Base-by-base conservation (phyloP, 306 rosid species). In the Malus asiatica region DNA sequence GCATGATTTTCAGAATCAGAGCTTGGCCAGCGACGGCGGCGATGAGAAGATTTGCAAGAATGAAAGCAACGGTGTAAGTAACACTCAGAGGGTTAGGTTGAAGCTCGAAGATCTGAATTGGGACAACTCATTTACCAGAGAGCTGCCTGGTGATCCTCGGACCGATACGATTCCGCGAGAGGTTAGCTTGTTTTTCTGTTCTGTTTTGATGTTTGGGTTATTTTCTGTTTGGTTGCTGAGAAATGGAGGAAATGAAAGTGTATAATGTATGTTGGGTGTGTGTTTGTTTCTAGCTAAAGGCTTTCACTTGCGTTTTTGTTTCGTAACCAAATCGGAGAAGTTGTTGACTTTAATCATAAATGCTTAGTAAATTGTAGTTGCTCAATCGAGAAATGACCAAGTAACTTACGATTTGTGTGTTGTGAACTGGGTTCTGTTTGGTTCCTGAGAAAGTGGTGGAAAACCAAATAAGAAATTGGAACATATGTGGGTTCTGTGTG, bases 61-160 rank as follows among this genome's bases (percentile, higher is more conserved):
- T 14, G 76, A 4, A 18, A 71, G 18, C 48, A 77, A 61, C 60
- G 75, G 57, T 14, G 48, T 63, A 52, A 76, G 68, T 61, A 62
- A 70, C 32, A 13, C 59, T 32, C 72, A 33, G 73, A 66, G 45
- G 23, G 72, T 52, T 3, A 42, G 76, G 57, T 52, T 66, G 79
- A 88, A 70, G 71, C 99, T 95, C 29, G 83, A 95, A 76, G 93
- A 89, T 90, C 97, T 95, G 46, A 88, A 82, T 75, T 96, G 99
- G 99, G 97, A 96, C 33, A 83, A 96, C 77, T 90, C 99, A 3
- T 92, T 96, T 19, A 90, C 88, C 3, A 71, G 91, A 58, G 87
- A 72, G 48, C 78, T 96, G 61, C 98, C 99, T 25, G 82, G 88
- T 52, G 99, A 95, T 88, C 93, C 91, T 11, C 84, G 92, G 62